Evolutionary conservation across 2,329 filamentous ascomycete species (phyloP), one percentile per base, ranked within the genome.

Genomic region (Emericellopsis cladophorae): DNA sequence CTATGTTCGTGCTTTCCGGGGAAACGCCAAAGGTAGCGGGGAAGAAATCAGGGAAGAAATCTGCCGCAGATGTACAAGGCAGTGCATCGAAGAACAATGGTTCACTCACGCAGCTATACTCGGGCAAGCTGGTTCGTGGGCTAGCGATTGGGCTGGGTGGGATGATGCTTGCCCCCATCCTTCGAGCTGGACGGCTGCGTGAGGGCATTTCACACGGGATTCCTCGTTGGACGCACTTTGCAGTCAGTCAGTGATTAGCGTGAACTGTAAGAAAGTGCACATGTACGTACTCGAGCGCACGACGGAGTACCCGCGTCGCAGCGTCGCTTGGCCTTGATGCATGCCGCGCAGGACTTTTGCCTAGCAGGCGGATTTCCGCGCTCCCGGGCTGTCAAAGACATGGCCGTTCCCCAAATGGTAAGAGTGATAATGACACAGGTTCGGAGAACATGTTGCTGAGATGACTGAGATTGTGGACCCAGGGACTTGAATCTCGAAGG

Each of bases 321-420:
- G 37, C 68, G 68, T 12, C 74, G 65, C 53, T 78, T 79, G 21
- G 73, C 65, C 48, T 65, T 68, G 37, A 67, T 73, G 56, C 75
- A 79, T 22, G 67, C 65, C 4, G 64, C 58, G 49, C 74, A 79
- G 4, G 75, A 72, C 54, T 75, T 78, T 37, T 72, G 68, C 42
- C 66, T 55, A 5, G 64, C 64, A 36, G 62, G 68, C 29, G 65
- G 67, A 53, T 68, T 68, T 22, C 46, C 55, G 40, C 58, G 60
- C 51, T 67, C 65, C 31, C 50, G 47, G 9, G 53, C 43, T 23
- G 55, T 54, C 15, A 56, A 48, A 1, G 56, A 58, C 54, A 57
- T 56, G 12, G 31, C 18, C 18, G 18, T 5, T 21, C 4, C 18
- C 18, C n/a, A n/a, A n/a, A 21, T 21, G 18, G 18, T 21, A 21